Evolutionary conservation across 2,329 filamentous ascomycete species (phyloP), one percentile per base, ranked within the genome.

Genomic region (Calonectria hongkongensis): DNA sequence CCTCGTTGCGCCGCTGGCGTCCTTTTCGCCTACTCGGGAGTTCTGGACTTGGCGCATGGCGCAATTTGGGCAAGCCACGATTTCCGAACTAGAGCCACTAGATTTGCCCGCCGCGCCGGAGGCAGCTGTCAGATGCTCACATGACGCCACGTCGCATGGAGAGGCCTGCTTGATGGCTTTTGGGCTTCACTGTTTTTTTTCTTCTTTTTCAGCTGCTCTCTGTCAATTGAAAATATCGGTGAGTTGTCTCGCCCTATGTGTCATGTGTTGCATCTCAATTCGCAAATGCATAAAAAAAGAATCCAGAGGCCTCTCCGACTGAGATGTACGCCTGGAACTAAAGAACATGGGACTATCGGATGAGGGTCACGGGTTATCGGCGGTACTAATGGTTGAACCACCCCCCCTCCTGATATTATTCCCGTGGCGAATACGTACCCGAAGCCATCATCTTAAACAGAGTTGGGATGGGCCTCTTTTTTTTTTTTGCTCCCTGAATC

Each of bases 71-170:
- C 54, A 60, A 60, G 54, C 54, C 54, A 60, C 51, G 21, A 16
- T 25, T 18, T 33, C 30, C 10, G 30, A 15, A 58, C 51, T 25
- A 27, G 54, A 21, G 33, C 54, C 54, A 39, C 54, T 21, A 48
- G 43, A 47, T n/a, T n/a, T 47, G 45, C 45, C 45, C n/a, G 45
- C 45, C 45, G n/a, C n/a, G 45, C 21, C 45, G n/a, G n/a, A 48
- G 30, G 28, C 4, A 58, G 54, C 54, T 60, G 54, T 60, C 54
- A 60, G 33, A 18, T 60, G 54, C 54, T 60, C 54, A 60, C 54
- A 60, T 60, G 54, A 60, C 54, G 54, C 54, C 54, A 60, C 54
- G 54, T 60, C 54, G 54, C 39, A 41, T 60, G 54, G 33, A 27
- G n/a, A 56, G 30, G 33, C 54, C 54, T 60, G 54, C 39, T 27